Evolutionary conservation across 179 eudicot genomes (phyloP).

Genomic region (Beta macrorhiza): DNA sequence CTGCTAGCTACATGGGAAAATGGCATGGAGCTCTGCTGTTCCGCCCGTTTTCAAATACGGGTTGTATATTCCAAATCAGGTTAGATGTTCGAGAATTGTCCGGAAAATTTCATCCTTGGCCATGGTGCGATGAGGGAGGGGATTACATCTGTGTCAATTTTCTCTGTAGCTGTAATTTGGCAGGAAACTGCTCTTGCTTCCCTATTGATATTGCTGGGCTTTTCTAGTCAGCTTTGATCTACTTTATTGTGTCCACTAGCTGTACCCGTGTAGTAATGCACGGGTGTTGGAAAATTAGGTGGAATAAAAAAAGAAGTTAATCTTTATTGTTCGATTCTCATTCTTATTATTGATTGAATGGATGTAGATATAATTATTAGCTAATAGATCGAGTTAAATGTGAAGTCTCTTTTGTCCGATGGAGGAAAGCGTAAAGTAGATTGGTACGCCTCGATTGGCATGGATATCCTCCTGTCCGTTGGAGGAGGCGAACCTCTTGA

Average conservation of each 20-base stretch:
- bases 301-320: not conserved
- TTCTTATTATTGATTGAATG: not conserved
- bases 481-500: too few relatives aligned
- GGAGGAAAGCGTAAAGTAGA: too few relatives aligned
- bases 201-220: not conserved
- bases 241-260: not conserved
- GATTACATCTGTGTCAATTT: not conserved
- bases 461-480: too few relatives aligned
- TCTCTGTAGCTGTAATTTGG: slow-evolving; percentile 20
- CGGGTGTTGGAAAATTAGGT: not conserved
- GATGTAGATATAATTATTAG: not conserved
- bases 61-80: slow-evolving; percentile 8
- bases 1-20: slow-evolving; percentile 16
- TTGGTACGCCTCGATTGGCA: too few relatives aligned
- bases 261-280: not conserved
- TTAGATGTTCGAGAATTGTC: slow-evolving; percentile 19
- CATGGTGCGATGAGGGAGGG: slow-evolving; percentile 20
- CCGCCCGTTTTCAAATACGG: slow-evolving; percentile 3
- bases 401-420: too few relatives aligned
- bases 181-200: slow-evolving; percentile 8
- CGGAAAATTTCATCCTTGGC: slow-evolving; percentile 19
- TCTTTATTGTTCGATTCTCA: not conserved
- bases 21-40: slow-evolving; percentile 13
- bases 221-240: not conserved
- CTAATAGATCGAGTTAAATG: too few relatives aligned